Conservation (phyloP, 2,329 filamentous ascomycete species). For the Triangularia verruculosa region DNA sequence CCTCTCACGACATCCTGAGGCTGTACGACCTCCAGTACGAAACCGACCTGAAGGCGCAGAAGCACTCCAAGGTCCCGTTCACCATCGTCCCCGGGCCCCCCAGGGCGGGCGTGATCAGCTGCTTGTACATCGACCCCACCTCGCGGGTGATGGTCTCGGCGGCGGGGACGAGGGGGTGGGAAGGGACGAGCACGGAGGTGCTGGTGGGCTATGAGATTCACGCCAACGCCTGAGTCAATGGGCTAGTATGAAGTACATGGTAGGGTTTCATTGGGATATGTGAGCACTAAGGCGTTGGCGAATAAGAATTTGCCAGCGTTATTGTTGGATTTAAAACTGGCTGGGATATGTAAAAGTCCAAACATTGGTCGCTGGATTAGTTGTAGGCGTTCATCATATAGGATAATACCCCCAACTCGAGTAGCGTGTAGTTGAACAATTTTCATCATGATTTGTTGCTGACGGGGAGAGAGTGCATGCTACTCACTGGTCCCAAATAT, state of each 20-base stretch:
- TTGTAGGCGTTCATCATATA: neutral
- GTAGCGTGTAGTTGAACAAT: neutral
- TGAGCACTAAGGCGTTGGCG: no score
- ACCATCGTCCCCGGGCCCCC: slow-evolving; percentile 89
- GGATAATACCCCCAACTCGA: neutral
- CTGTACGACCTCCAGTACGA: slow-evolving; percentile 78
- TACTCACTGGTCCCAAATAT: no score
- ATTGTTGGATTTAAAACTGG: neutral
- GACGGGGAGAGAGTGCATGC: no score
- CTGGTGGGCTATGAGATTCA: slow-evolving; percentile 91
- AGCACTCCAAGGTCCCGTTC: slow-evolving; percentile 83
- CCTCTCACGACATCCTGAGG: slow-evolving; percentile 88
- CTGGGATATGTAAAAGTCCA: neutral
- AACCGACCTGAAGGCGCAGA: slow-evolving; percentile 50
- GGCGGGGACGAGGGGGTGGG: slow-evolving; percentile 92
- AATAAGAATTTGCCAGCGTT: neutral
- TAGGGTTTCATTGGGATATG: neutral
- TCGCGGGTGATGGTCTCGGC: slow-evolving; percentile 89
- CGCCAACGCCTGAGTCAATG: slow-evolving; percentile 25
- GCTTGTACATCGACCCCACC: slow-evolving; percentile 81
- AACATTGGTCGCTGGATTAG: neutral
- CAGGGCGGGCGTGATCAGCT: slow-evolving; percentile 80
- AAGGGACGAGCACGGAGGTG: slow-evolving; percentile 84
- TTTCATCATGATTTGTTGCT: neutral
- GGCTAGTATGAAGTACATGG: neutral